Conservation (phyloP, 2,329 filamentous ascomycete genomes). For the Dactylellina parvicollis region DNA sequence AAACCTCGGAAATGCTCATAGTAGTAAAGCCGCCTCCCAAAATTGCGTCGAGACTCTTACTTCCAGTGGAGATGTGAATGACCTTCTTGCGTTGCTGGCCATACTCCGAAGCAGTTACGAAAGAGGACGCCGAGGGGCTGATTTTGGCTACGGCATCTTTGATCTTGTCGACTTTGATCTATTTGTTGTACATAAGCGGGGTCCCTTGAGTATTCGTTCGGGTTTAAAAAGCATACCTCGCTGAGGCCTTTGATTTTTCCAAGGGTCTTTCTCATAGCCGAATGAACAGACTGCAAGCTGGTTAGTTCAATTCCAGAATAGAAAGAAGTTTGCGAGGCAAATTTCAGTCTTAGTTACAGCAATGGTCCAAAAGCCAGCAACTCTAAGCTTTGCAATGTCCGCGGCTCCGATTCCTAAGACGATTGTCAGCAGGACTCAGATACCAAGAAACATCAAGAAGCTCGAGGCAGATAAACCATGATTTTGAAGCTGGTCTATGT, state of each 20-base stretch:
- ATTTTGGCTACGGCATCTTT: slow-evolving; percentile 72
- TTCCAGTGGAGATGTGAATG: slow-evolving; percentile 74
- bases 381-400: slow-evolving; percentile 74
- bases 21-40: slow-evolving; percentile 75
- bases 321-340: neutral
- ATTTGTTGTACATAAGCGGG: slow-evolving; percentile 18
- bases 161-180: slow-evolving; percentile 74
- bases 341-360: slow-evolving; percentile 62
- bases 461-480: no score
- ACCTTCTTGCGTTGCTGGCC: slow-evolving; percentile 72
- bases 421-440: slow-evolving; percentile 24
- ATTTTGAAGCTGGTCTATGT: slow-evolving; percentile 73
- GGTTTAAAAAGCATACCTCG: slow-evolving; percentile 10
- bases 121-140: slow-evolving; percentile 69
- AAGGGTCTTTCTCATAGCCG: slow-evolving; percentile 69
- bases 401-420: slow-evolving; percentile 68
- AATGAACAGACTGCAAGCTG: slow-evolving; percentile 67
- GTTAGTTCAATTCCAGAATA: neutral
- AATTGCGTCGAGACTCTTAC: slow-evolving; percentile 73
- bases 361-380: slow-evolving; percentile 72
- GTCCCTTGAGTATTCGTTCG: neutral
- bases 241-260: slow-evolving; percentile 71
- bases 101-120: slow-evolving; percentile 74
- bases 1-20: slow-evolving; percentile 72
- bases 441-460: neutral